These are phyloP conservation scores for Dryadomyces quercivorus DNA, from an alignment of 2,329 filamentous ascomycete genomes.

Conservation along the genomic window DNA sequence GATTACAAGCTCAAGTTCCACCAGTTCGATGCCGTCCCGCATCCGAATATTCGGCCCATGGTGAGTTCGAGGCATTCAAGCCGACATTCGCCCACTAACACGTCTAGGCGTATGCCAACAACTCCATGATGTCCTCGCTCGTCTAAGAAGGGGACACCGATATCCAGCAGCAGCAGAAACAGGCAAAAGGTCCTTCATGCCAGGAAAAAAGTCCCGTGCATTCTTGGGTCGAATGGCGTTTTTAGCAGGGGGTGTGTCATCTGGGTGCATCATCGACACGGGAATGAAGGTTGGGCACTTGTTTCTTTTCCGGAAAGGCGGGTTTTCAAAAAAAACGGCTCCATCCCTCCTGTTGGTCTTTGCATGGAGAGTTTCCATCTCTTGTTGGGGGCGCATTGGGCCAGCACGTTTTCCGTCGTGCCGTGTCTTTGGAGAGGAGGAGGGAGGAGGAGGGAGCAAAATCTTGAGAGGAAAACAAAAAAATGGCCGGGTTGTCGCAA, in stretches of 20 bases:
- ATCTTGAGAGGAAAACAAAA: background rate
- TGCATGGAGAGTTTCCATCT: background rate
- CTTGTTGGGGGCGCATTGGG: background rate
- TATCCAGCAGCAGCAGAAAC: background rate
- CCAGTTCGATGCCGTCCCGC: constrained; percentile 92
- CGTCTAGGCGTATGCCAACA: constrained; percentile 68
- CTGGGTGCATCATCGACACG: background rate
- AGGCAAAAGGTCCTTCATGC: background rate
- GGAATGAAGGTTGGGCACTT: constrained; percentile 1
- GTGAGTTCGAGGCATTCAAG: constrained; percentile 30
- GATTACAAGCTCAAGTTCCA: constrained; percentile 87
- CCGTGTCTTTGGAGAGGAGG: background rate
- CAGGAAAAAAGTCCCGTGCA: background rate
- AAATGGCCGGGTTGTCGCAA: background rate
- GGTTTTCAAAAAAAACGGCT: background rate
- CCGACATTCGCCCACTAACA: constrained; percentile 4
- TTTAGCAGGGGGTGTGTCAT: background rate
- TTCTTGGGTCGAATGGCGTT: constrained; percentile 3
- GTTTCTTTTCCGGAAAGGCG: background rate
- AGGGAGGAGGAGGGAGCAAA: no score
- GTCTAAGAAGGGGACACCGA: constrained; percentile 37
- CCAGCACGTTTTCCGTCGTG: background rate
- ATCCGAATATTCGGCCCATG: constrained; percentile 93
- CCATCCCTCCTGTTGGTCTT: background rate
- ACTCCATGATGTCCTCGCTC: constrained; percentile 65